Base-by-base conservation (phyloP, 2,329 filamentous ascomycete genomes). In the Trematosphaeria pertusa region DNA sequence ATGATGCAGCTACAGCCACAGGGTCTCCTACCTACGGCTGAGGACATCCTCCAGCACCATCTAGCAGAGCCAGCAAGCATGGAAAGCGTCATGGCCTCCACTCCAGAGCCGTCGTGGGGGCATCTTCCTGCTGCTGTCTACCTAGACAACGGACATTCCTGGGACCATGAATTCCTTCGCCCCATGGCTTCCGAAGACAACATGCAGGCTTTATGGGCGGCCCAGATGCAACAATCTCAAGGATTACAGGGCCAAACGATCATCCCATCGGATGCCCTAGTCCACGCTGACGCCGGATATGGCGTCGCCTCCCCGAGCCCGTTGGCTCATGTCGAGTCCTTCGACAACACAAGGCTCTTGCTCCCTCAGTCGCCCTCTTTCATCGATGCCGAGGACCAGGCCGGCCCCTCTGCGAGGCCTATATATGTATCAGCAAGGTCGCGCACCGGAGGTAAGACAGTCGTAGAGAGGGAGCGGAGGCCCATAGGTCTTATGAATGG, bases 361-460 rank as follows among this genome's bases (percentile, higher is more conserved):
- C 50, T 61, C 24, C 46, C 51, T 10, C 56, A 51, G 24, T 58
- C 60, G 10, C 62, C 60, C 18, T 50, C 55, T n/a, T 57, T 66
- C 11, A 42, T 50, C 7, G 54, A 61, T 11, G 30, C 41, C 14
- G 56, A 59, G 8, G 54, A 58, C 5, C 50, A 46, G 31, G 48
- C 46, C 21, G 31, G 35, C 20, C 44, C 46, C 37, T 39, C 53
- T 31, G 56, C 37, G 24, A 40, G 55, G 9, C 58, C 54, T 11
- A 64, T 67, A 12, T 51, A 56, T 35, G n/a, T n/a, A n/a, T n/a
- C n/a, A n/a, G n/a, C n/a, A n/a, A 47, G 58, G 4, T 59, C 61
- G 17, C 51, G 57, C 2, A 65, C 56, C 24, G 62, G 64, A 9
- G 52, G 59, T 11, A 67, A 65, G 39, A 48, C 56, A 4, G 12